phyloP scores from a whole-genome alignment of 345 rosid species.

The Heritiera littoralis region DNA sequence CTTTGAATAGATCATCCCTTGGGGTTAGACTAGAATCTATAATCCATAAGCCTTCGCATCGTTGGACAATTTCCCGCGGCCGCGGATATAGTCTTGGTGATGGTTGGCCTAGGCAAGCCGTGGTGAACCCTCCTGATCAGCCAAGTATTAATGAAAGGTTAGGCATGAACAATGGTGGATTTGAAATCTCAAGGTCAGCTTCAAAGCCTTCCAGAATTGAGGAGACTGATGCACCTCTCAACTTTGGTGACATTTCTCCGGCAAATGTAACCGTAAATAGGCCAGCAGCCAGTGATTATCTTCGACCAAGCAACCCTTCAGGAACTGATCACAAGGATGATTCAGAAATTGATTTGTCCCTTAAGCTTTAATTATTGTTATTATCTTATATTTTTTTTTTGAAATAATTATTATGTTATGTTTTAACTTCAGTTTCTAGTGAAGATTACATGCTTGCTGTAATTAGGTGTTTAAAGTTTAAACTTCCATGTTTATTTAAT shows the following conservation, averaged over 20 bases:
- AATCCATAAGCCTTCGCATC: slow-evolving; percentile 32
- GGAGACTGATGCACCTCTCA: background rate
- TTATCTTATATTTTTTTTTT: no score
- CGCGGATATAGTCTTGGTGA: background rate
- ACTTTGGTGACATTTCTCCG: background rate
- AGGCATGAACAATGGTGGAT: background rate
- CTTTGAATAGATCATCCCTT: slow-evolving; percentile 27
- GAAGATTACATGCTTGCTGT: background rate
- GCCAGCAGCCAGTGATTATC: background rate
- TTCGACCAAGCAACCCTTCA: background rate
- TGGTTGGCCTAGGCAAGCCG: slow-evolving; percentile 3
- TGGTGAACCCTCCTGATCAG: background rate
- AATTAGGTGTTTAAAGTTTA: background rate
- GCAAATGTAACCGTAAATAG: background rate
- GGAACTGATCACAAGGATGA: background rate
- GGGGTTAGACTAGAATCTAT: slow-evolving; percentile 31
- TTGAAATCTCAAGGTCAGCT: background rate
- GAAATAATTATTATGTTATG: no score
- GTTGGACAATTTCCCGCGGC: slow-evolving; percentile 11
- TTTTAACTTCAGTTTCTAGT: background rate
- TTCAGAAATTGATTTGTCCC: slow-evolving; percentile 9
- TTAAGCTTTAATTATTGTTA: slow-evolving; percentile 11
- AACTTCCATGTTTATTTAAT: background rate
- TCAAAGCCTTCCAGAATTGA: background rate
- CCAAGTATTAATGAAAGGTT: background rate